These are phyloP conservation scores for Termitomyces sp. DNA, from an alignment of 768 basidiomycete genomes.

Conservation along the genomic window DNA sequence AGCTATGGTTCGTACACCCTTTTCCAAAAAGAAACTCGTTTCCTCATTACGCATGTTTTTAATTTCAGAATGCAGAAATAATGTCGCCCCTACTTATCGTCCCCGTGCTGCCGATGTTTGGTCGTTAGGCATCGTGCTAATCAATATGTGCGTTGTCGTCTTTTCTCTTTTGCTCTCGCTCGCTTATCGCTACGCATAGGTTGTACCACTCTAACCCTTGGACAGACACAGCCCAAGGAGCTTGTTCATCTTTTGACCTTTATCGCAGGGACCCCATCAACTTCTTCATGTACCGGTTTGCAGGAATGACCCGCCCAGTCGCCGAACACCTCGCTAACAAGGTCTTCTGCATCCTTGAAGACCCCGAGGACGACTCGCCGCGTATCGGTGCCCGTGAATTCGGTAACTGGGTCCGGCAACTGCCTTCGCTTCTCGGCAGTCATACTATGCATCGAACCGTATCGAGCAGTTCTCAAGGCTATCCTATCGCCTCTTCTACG, in stretches of 20 bases:
- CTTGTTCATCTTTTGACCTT: conserved; percentile 76
- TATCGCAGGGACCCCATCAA: conserved; percentile 76
- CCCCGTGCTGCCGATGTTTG: conserved; percentile 97
- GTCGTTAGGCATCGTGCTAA: conserved; percentile 97
- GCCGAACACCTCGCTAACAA: conserved; percentile 82
- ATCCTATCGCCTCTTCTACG: conserved; percentile 57
- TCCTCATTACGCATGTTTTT: conserved; percentile 7
- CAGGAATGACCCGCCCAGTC: conserved; percentile 83
- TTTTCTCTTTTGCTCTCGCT: conserved; percentile 1
- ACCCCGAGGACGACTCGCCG: conserved; percentile 57
- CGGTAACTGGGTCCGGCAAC: conserved; percentile 78
- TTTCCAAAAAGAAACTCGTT: conserved; percentile 13
- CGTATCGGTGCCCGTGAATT: conserved; percentile 83
- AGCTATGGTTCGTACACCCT: conserved; percentile 71
- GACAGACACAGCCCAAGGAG: conserved; percentile 87
- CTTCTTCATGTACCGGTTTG: conserved; percentile 89
- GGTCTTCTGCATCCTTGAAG: conserved; percentile 79
- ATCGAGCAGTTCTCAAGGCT: conserved; percentile 61
- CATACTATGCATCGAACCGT: conserved; percentile 56
- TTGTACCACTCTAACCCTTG: conserved; percentile 98
- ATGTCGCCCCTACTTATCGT: conserved; percentile 89
- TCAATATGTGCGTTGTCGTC: conserved; percentile 81
- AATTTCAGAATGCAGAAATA: conserved; percentile 90
- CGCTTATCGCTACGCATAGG: conserved; percentile 38
- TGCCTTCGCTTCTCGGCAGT: conserved; percentile 69